Percentiles rank a stretch among this genome's conserved stretches.
These are phyloP conservation scores for Cicer chorassanicum DNA, from an alignment of 306 rosid genomes.

Conservation along the genomic window DNA sequence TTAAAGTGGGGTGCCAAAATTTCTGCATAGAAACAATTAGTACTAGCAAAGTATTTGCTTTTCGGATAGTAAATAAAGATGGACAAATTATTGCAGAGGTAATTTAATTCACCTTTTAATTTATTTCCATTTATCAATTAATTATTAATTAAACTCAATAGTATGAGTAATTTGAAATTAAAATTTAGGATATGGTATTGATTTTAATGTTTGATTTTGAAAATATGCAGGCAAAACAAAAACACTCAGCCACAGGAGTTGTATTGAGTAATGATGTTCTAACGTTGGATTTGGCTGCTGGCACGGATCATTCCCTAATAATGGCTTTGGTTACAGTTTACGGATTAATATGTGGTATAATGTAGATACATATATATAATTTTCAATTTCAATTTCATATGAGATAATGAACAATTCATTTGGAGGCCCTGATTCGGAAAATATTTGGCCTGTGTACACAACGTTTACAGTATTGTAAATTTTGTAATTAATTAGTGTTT, in stretches of 20 bases:
- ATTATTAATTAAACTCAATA: too few relatives aligned
- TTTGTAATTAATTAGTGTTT: conserved; percentile 32
- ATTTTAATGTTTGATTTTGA: background rate
- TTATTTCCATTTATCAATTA: too few relatives aligned
- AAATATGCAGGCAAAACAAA: conserved; percentile 69
- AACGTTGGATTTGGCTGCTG: conserved; percentile 56
- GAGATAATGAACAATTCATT: conserved; percentile 12
- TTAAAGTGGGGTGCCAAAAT: conserved; percentile 58
- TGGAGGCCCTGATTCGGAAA: background rate
- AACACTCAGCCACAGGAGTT: conserved; percentile 57
- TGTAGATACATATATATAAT: conserved; percentile 47
- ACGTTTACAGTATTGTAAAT: conserved; percentile 22
- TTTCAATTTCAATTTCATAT: background rate
- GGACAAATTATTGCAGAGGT: conserved; percentile 81
- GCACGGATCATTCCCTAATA: conserved; percentile 64
- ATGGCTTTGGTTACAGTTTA: conserved; percentile 69
- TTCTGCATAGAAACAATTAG: conserved; percentile 56
- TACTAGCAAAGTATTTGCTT: conserved; percentile 54
- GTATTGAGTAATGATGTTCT: conserved; percentile 73
- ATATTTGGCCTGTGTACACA: too few relatives aligned
- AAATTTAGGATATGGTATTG: conserved; percentile 19
- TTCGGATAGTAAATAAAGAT: conserved; percentile 55
- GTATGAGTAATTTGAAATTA: background rate
- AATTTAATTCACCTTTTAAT: conserved; percentile 15
- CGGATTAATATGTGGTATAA: conserved; percentile 63